phyloP scores from a whole-genome alignment of 495 filamentous ascomycete species.

The Tuber umbilicatum region DNA sequence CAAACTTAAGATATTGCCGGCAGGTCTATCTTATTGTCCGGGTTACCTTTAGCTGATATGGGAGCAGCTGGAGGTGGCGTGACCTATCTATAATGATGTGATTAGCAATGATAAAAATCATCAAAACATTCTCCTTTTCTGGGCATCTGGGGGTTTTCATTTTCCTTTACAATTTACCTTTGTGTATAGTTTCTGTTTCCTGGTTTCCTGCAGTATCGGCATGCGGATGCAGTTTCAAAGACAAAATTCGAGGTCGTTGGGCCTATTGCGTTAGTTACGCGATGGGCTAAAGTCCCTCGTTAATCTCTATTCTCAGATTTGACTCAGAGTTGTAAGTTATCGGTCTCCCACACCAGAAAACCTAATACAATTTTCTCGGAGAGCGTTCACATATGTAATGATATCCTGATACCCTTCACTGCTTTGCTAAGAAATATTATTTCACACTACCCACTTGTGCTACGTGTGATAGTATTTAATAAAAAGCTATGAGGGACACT shows the following conservation, averaged over 20 bases:
- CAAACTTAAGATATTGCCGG: background rate
- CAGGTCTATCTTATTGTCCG: background rate
- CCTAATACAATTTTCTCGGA: background rate
- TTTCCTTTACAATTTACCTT: background rate
- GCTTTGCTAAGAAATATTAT: background rate
- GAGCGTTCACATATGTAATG: background rate
- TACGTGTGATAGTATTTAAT: background rate
- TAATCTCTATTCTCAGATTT: background rate
- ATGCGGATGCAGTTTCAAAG: background rate
- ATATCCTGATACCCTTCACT: background rate
- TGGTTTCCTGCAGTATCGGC: background rate
- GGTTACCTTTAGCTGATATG: background rate
- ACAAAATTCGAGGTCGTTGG: background rate
- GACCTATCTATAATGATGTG: slow-evolving; percentile 1
- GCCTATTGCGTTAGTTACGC: background rate
- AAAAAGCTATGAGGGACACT: background rate
- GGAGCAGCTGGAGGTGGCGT: background rate
- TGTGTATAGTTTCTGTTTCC: slow-evolving; percentile 1
- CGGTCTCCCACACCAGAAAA: background rate
- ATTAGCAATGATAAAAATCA: background rate
- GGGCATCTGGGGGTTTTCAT: background rate
- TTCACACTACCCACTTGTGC: background rate
- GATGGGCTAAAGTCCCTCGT: background rate
- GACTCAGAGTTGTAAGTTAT: background rate
- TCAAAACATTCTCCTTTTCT: background rate